Evolutionary conservation across 1,284 basidiomycete species (phyloP).

Genomic region (Coniferiporia weirii): DNA sequence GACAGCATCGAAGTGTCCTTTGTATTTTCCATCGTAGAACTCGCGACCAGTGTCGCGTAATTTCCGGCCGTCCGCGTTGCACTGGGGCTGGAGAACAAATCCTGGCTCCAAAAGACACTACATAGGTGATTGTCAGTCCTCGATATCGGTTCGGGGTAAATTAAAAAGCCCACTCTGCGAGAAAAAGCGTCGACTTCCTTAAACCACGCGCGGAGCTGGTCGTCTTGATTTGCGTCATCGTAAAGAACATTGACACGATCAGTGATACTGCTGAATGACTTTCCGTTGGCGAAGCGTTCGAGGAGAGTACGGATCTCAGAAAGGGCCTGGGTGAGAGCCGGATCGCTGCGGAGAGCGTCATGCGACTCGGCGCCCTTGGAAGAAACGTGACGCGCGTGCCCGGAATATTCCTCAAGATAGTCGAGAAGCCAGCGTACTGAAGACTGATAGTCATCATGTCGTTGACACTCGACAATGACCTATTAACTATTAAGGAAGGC

Average conservation of each 20-base stretch:
- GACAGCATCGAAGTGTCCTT: slow-evolving; percentile 75
- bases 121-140: neutral
- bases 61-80: slow-evolving; percentile 54
- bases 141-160: neutral
- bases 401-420: slow-evolving; percentile 44
- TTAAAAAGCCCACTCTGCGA: slow-evolving; percentile 23
- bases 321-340: slow-evolving; percentile 35
- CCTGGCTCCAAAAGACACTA: slow-evolving; percentile 73
- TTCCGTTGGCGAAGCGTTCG: slow-evolving; percentile 59
- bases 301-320: slow-evolving; percentile 44
- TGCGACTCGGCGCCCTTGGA: slow-evolving; percentile 17
- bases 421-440: slow-evolving; percentile 41
- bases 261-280: slow-evolving; percentile 40
- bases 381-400: slow-evolving; percentile 37
- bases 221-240: slow-evolving; percentile 47
- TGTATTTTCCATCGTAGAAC: slow-evolving; percentile 87
- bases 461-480: slow-evolving; percentile 55
- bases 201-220: slow-evolving; percentile 50
- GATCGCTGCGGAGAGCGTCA: slow-evolving; percentile 26
- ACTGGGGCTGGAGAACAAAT: slow-evolving; percentile 80
- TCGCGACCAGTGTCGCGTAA: slow-evolving; percentile 65
- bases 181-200: slow-evolving; percentile 38
- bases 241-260: slow-evolving; percentile 49
- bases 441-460: slow-evolving; percentile 54
- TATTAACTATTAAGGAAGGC: slow-evolving; percentile 11